These are phyloP conservation scores for Hemileccinum rubropunctum DNA, from an alignment of 768 basidiomycete species.

Conservation along the genomic window DNA sequence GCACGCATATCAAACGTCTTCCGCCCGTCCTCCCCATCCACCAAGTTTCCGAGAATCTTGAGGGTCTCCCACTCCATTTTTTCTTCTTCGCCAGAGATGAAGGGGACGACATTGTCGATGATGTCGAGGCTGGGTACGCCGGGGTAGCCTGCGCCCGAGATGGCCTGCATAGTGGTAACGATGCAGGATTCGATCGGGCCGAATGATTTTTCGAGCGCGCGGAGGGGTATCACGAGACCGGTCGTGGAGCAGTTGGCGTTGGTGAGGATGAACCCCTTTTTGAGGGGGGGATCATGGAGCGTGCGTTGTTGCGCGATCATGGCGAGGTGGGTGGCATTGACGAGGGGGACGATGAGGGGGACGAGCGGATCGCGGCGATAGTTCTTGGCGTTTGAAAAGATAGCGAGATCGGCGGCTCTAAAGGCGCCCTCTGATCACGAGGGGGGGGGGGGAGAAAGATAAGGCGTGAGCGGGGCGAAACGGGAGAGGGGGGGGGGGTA, in stretches of 20 bases:
- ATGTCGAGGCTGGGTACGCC: conserved; percentile 89
- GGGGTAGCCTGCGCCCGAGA: conserved; percentile 97
- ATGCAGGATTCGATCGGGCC: conserved; percentile 91
- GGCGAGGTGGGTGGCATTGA: conserved; percentile 82
- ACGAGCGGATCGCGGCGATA: conserved; percentile 89
- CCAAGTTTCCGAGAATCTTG: conserved; percentile 90
- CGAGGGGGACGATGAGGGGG: conserved; percentile 94
- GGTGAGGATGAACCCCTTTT: conserved; percentile 92
- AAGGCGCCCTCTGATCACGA: conserved; percentile 71
- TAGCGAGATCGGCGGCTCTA: conserved; percentile 79
- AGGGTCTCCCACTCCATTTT: conserved; percentile 99
- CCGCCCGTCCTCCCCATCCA: conserved; percentile 49
- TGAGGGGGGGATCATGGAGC: conserved; percentile 62
- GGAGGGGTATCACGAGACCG: conserved; percentile 86
- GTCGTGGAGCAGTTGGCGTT: conserved; percentile 99
- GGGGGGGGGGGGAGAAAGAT: no score
- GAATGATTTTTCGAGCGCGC: conserved; percentile 85
- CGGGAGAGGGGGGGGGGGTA: neutral
- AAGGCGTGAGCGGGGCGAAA: neutral
- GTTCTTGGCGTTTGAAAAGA: conserved; percentile 98
- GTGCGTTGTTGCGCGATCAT: conserved; percentile 83
- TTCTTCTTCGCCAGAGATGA: conserved; percentile 92
- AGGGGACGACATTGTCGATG: conserved; percentile 93
- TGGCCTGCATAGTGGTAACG: conserved; percentile 96
- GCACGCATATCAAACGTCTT: conserved; percentile 85